A percentile compares a stretch with the other conserved stretches of the same genome.
These are phyloP conservation scores for Cladosporium oxysporum DNA, from an alignment of 2,329 filamentous ascomycete species.

Conservation along the genomic window DNA sequence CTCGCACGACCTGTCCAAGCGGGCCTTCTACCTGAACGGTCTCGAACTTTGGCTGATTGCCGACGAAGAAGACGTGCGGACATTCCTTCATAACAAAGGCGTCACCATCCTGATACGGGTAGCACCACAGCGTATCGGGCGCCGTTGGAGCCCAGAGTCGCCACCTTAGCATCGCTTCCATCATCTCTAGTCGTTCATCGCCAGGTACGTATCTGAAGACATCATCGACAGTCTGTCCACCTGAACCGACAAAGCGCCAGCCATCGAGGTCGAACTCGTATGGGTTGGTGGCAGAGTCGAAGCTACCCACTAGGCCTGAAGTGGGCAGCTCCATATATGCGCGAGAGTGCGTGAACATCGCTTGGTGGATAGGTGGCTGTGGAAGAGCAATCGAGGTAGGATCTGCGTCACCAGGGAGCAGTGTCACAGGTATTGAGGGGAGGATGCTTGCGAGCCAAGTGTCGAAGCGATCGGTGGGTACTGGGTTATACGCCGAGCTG, in stretches of 20 bases:
- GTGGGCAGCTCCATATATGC: constrained; percentile 58
- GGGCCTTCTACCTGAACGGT: constrained; percentile 58
- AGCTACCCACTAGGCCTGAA: constrained; percentile 63
- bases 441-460: constrained; percentile 78
- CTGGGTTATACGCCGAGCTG: constrained; percentile 79
- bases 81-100: constrained; percentile 83
- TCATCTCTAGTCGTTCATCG: constrained; percentile 77
- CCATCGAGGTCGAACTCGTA: constrained; percentile 90
- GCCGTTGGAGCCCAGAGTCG: constrained; percentile 88
- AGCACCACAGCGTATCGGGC: constrained; percentile 94
- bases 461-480: constrained; percentile 82
- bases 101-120: constrained; percentile 92
- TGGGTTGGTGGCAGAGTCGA: constrained; percentile 89
- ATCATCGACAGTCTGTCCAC: constrained; percentile 92
- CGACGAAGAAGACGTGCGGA: constrained; percentile 86
- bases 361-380: constrained; percentile 88
- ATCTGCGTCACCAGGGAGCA: constrained; percentile 81
- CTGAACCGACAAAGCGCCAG: constrained; percentile 81
- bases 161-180: constrained; percentile 95
- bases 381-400: constrained; percentile 88
- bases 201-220: constrained; percentile 82
- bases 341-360: constrained; percentile 80
- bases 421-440: constrained; percentile 81
- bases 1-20: constrained; percentile 67
- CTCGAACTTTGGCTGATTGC: constrained; percentile 59